These are phyloP conservation scores for Penicillium manginii DNA, from an alignment of 495 filamentous ascomycete species.

Conservation along the genomic window DNA sequence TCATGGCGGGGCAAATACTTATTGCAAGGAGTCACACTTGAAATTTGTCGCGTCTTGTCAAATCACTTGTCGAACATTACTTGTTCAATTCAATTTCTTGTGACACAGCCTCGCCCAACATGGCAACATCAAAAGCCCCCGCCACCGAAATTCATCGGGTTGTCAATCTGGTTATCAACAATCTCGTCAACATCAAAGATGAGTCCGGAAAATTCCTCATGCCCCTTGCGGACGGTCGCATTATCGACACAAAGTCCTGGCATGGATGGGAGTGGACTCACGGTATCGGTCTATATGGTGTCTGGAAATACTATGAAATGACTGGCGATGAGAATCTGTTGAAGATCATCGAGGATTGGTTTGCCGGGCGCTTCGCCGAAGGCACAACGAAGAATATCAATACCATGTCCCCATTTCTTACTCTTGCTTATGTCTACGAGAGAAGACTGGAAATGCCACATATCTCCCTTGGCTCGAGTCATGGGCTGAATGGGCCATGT, in stretches of 20 bases:
- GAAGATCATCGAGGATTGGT: slow-evolving; percentile 69
- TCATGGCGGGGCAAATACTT: slow-evolving; percentile 16
- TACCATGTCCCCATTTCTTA: slow-evolving; percentile 74
- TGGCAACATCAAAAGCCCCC: slow-evolving; percentile 21
- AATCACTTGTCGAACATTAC: background rate
- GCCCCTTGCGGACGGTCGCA: slow-evolving; percentile 64
- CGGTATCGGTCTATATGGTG: slow-evolving; percentile 75
- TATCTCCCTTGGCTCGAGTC: slow-evolving; percentile 72
- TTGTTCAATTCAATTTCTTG: background rate
- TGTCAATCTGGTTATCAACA: slow-evolving; percentile 65
- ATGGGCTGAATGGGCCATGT: slow-evolving; percentile 79
- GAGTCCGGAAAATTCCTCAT: slow-evolving; percentile 69
- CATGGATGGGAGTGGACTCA: slow-evolving; percentile 82
- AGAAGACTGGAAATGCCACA: slow-evolving; percentile 61
- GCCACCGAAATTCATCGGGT: slow-evolving; percentile 53
- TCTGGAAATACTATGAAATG: slow-evolving; percentile 74
- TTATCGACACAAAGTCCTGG: slow-evolving; percentile 82
- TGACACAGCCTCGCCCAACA: slow-evolving; percentile 18
- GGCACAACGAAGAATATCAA: slow-evolving; percentile 83
- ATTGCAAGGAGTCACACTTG: background rate
- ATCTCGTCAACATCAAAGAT: slow-evolving; percentile 72
- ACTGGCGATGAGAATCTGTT: slow-evolving; percentile 57
- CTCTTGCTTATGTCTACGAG: slow-evolving; percentile 74
- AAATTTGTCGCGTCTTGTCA: background rate
- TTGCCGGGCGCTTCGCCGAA: slow-evolving; percentile 61